Base-by-base conservation (phyloP, 2,329 filamentous ascomycete species). In the Colletotrichum cereale region DNA sequence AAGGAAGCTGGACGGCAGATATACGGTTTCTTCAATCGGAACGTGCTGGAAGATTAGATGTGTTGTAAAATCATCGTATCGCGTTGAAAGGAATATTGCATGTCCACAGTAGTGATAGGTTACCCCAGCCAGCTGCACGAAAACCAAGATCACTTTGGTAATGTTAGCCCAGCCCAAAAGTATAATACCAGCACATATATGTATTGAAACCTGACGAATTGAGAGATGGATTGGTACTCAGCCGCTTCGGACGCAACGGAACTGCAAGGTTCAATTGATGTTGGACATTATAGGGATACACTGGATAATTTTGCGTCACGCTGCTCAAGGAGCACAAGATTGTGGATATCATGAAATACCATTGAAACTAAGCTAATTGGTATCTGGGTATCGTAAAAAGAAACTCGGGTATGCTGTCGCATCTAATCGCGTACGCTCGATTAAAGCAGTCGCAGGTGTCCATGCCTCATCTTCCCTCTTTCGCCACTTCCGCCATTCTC, bases 1-100 rank as follows among this genome's bases (percentile, higher is more conserved):
- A 91, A 86, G 74, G 92, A 96, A 79, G 90, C 92, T 21, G 95
- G 89, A 34, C 89, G 91, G 79, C 90, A 92, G 82, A 93, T 98
- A 47, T 84, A 90, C 67, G 87, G 88, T 21, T 98, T 99, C 79
- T 98, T 99, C 76, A 92, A 92, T 29, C 83, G 86, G 61, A 89
- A 90, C 76, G 79, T 90, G 26, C 84, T 90, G 77, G 87, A 89
- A 70, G 83, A 89, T 60, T 84, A 84, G 21, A 82, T 40, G 24
- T 67, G 16, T 56, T 31, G 52, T 8, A 2, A 48, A 1, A 14
- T 14, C 36, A 29, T 12, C 12, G 8, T 40, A 47, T 16, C 3
- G 5, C 1, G 12, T 14, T 4, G 40, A 2, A 16, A 16, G 18
- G 2, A 38, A 40, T 5, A 11, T 16, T 14, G 18, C 2, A 31